Evolutionary conservation across 2,329 filamentous ascomycete genomes (phyloP), one percentile per base, ranked within the genome.

Genomic region (Epichloe sp.): DNA sequence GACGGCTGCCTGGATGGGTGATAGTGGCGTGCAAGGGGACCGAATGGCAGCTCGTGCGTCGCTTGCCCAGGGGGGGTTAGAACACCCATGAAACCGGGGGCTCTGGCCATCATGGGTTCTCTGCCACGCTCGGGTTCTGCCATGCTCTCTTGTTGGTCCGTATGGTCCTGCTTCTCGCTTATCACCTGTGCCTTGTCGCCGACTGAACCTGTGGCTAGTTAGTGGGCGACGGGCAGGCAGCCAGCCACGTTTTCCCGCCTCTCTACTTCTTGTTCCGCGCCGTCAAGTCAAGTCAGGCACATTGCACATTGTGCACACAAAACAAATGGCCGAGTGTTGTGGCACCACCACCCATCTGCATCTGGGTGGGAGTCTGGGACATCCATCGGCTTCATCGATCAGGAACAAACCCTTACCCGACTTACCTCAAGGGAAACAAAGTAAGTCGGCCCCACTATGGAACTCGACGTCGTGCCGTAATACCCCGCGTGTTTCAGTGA

Each of bases 401-500:
- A 43, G 11, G 19, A 43, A 23, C 11, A 15, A 23, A 41, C 10
- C 26, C 26, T 10, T 10, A 31, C 26, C 26, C 8, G 26, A 31
- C 8, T 11, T 31, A 31, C 26, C 26, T 31, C 26, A 4, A 31
- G 26, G 15, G 8, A 23, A 38, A 43, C 37, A 41, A 48, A 48
- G 21, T 31, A 44, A 44, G 42, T 44, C 42, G 23, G 37, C n/a
- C 26, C 47, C 47, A 21, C 47, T n/a, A 12, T 35, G 31, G 3
- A 35, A 17, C 47, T 49, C 35, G 40, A 35, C 7, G 47, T 49
- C 40, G 37, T 14, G 31, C 35, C 34, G 17, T 49, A 45, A 23
- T 45, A 52, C 50, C 50, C 48, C 53, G 53, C 51, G 49, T 58
- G 57, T 59, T 50, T 59, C 56, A 54, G 54, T 47, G 44, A 58